Conservation (phyloP, 2,329 filamentous ascomycete species). For the Claviceps quebecensis region DNA sequence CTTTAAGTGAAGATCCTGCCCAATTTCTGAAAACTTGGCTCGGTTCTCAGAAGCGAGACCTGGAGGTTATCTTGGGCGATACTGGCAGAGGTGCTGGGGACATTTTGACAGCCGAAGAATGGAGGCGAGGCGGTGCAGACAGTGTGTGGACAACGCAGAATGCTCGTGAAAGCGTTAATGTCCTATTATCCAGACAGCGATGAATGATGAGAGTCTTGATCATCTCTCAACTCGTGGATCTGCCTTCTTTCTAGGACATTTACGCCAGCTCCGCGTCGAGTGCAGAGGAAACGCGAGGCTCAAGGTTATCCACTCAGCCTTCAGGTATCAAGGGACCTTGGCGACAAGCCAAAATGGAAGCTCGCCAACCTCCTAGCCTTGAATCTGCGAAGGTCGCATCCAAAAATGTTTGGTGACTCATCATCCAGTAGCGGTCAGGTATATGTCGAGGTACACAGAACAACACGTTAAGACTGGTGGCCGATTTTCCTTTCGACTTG, state of each 20-base stretch:
- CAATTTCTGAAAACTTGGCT: slow-evolving; percentile 80
- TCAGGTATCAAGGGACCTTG: not conserved
- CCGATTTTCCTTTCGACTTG: not conserved
- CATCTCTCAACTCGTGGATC: not conserved
- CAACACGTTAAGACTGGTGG: not conserved
- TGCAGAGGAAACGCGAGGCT: not conserved
- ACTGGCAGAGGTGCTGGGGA: slow-evolving; percentile 49
- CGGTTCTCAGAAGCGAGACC: slow-evolving; percentile 76
- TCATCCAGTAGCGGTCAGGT: not conserved
- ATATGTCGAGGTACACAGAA: not conserved
- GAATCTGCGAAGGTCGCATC: not conserved
- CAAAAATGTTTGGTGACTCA: not conserved
- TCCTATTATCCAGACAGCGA: slow-evolving; percentile 41
- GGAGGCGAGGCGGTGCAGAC: slow-evolving; percentile 44
- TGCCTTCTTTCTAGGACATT: not conserved
- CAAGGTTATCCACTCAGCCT: not conserved
- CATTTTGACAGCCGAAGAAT: slow-evolving; percentile 47
- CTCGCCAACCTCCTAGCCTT: too few species aligned
- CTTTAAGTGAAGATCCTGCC: slow-evolving; percentile 66
- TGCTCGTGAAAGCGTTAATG: slow-evolving; percentile 48
- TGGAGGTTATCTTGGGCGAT: slow-evolving; percentile 80
- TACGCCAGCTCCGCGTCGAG: not conserved
- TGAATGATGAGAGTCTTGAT: slow-evolving; percentile 7
- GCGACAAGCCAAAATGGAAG: not conserved
- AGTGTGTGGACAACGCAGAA: slow-evolving; percentile 45